phyloP scores from a whole-genome alignment of 176 grass and related monocot species.

The Triticum aestivum region DNA sequence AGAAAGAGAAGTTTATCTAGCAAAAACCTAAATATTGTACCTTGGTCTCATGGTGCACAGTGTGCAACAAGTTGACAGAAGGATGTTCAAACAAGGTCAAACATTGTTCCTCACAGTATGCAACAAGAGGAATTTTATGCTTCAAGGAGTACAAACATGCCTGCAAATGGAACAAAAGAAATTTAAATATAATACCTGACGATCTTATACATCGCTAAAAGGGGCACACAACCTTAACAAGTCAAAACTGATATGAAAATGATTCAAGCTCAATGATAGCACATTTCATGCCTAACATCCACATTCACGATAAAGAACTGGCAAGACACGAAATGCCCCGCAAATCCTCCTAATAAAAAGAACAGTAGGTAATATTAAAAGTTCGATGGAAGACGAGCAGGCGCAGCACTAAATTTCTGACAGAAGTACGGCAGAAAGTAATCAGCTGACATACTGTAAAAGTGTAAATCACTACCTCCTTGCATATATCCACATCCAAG shows the following conservation, averaged over 20 bases:
- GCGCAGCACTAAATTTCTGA: background rate
- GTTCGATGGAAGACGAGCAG: background rate
- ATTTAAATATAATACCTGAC: background rate
- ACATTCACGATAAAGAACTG: slow-evolving; percentile 15
- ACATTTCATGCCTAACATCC: background rate
- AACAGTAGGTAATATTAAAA: background rate
- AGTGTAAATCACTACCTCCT: slow-evolving; percentile 55
- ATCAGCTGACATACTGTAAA: slow-evolving; percentile 14
- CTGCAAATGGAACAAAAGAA: slow-evolving; percentile 43
- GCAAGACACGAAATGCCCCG: background rate
- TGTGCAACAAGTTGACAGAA: slow-evolving; percentile 58
- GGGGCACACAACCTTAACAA: background rate
- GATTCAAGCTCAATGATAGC: background rate
- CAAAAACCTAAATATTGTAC: slow-evolving; percentile 32
- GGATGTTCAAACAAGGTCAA: slow-evolving; percentile 77
- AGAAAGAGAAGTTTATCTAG: background rate
- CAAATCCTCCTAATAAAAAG: slow-evolving; percentile 14
- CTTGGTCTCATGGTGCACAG: slow-evolving; percentile 76
- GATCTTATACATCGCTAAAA: background rate
- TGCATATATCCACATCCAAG: slow-evolving; percentile 71
- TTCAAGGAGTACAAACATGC: slow-evolving; percentile 79
- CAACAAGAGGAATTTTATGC: slow-evolving; percentile 76
- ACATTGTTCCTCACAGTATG: slow-evolving; percentile 61
- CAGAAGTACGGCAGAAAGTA: slow-evolving; percentile 14
- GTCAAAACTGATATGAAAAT: background rate